phyloP scores from a whole-genome alignment of 208 protist species.

The Wallacemonas collosoma region DNA sequence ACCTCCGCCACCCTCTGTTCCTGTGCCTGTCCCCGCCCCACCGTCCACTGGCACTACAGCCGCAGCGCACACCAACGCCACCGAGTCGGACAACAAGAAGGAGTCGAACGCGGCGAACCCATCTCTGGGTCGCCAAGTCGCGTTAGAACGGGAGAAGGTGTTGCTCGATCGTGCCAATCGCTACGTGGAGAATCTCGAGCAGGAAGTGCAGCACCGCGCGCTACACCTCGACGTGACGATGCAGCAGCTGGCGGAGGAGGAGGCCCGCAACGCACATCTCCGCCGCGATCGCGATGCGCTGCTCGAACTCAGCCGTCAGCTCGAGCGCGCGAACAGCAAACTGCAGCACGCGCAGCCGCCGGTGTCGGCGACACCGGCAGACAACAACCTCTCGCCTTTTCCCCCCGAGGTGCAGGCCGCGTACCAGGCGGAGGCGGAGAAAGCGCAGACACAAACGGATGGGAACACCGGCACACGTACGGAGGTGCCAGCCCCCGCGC shows the following conservation, averaged over 20 bases:
- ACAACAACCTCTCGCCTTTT: neutral
- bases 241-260: constrained; percentile 55
- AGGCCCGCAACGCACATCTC: constrained; percentile 33
- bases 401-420: constrained; percentile 20
- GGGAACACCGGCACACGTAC: neutral
- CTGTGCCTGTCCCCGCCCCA: constrained; percentile 20
- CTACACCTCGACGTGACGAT: constrained; percentile 44
- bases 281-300: constrained; percentile 57
- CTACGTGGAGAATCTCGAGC: constrained; percentile 56
- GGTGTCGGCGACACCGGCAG: neutral
- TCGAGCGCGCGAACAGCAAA: constrained; percentile 33
- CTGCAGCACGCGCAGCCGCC: constrained; percentile 12
- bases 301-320: constrained; percentile 38
- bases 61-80: constrained; percentile 1
- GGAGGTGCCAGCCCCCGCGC: constrained; percentile 1
- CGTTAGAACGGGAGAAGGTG: constrained; percentile 30
- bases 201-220: constrained; percentile 56
- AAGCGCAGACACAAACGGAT: neutral
- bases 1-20: constrained; percentile 12
- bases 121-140: constrained; percentile 10
- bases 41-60: neutral
- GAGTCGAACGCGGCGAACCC: neutral
- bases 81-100: neutral
- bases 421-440: constrained; percentile 16
- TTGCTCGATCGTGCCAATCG: constrained; percentile 54